Conservation (phyloP, 306 rosid genomes). For the Lotus japonicus region DNA sequence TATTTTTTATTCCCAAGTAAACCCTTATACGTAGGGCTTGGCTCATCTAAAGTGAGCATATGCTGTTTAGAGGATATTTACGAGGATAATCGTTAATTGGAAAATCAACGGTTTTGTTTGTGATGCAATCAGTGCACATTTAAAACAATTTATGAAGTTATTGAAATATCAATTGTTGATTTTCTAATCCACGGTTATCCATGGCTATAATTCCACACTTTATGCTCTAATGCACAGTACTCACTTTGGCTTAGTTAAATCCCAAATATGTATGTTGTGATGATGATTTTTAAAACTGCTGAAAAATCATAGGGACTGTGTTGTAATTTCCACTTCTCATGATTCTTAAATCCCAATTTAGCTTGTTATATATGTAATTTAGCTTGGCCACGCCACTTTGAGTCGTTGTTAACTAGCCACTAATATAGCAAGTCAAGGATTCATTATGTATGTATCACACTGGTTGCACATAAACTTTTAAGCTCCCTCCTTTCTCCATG, state of each 20-base stretch:
- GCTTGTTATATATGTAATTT: background rate
- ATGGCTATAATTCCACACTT: too few species aligned
- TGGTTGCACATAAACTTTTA: background rate
- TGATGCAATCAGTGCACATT: too few species aligned
- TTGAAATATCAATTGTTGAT: too few species aligned
- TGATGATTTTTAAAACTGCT: background rate
- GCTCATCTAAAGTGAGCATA: too few species aligned
- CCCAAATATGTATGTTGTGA: too few species aligned
- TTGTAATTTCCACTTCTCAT: background rate
- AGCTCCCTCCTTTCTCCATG: background rate
- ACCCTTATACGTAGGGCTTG: background rate
- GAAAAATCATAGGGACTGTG: background rate
- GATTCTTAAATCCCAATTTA: background rate
- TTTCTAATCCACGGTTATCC: too few species aligned
- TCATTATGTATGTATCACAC: background rate
- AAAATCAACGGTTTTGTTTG: too few species aligned
- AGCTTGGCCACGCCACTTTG: background rate
- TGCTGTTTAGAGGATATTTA: too few species aligned
- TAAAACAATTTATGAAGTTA: too few species aligned
- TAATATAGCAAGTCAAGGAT: background rate
- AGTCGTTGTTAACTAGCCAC: background rate
- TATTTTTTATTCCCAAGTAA: background rate
- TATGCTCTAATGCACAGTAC: too few species aligned
- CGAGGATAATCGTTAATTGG: too few species aligned
- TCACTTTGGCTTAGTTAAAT: too few species aligned